phyloP scores from a whole-genome alignment of 441 rosid genomes.

The Bocquillonia castaneifolia region DNA sequence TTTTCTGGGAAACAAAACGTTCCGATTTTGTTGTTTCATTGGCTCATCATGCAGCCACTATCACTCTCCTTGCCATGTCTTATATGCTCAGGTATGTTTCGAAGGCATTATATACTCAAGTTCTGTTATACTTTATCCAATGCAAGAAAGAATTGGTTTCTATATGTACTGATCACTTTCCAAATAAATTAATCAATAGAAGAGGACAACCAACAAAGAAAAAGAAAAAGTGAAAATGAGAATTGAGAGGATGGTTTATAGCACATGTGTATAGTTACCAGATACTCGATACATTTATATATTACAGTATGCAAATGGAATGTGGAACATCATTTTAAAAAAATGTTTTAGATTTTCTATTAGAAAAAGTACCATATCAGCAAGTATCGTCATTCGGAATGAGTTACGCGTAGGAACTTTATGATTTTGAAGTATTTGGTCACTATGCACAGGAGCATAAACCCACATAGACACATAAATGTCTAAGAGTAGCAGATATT shows the following conservation, averaged over 20 bases:
- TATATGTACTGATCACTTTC: not conserved
- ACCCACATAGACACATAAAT: no score
- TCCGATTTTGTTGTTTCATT: slow-evolving; percentile 85
- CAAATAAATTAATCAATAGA: not conserved
- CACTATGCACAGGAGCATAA: no score
- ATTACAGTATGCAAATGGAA: no score
- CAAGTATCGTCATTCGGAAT: no score
- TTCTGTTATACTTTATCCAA: not conserved
- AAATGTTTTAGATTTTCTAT: no score
- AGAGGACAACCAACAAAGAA: not conserved
- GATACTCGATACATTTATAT: no score
- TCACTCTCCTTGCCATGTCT: slow-evolving; percentile 64
- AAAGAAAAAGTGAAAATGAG: not conserved
- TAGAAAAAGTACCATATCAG: no score
- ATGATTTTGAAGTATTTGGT: no score
- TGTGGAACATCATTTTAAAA: no score
- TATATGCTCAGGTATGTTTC: slow-evolving; percentile 63
- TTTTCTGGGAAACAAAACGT: slow-evolving; percentile 92
- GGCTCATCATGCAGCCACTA: slow-evolving; percentile 77
- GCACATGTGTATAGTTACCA: no score
- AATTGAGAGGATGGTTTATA: not conserved
- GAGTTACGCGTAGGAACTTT: no score
- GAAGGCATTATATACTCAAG: not conserved
- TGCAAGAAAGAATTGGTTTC: slow-evolving; percentile 5
- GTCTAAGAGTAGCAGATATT: no score